phyloP scores from a whole-genome alignment of 2,329 filamentous ascomycete species.

The Phyllosticta ampelicida region DNA sequence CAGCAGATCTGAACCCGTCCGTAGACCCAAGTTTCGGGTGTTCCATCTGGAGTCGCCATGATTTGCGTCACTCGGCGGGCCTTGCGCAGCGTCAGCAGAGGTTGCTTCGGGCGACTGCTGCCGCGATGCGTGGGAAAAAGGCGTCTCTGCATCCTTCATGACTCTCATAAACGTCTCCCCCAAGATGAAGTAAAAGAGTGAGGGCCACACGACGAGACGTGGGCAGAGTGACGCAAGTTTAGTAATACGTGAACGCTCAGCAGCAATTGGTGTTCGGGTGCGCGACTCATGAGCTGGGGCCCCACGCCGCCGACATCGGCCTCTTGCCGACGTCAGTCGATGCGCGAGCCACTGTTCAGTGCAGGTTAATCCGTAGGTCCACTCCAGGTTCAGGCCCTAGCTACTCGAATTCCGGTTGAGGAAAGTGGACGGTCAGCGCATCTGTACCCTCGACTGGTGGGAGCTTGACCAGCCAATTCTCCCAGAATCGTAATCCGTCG shows the following conservation, averaged over 20 bases:
- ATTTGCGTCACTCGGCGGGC: not conserved
- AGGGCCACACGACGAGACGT: not conserved
- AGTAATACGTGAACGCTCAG: not conserved
- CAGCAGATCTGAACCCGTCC: conserved; percentile 56
- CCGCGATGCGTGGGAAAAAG: not conserved
- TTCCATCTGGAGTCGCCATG: conserved; percentile 47
- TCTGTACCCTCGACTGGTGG: conserved; percentile 1
- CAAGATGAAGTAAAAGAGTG: not conserved
- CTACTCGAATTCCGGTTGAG: not conserved
- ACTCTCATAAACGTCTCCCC: not conserved
- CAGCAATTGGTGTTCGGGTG: not conserved
- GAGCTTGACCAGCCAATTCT: conserved; percentile 46
- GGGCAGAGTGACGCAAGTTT: not conserved
- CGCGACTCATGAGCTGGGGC: not conserved
- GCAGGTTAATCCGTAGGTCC: not conserved
- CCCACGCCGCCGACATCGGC: conserved; percentile 9
- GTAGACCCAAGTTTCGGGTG: conserved; percentile 56
- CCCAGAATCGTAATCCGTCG: conserved; percentile 88
- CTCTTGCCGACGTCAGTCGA: not conserved
- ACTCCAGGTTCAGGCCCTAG: not conserved
- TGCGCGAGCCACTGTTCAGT: not conserved
- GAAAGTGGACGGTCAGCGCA: not conserved
- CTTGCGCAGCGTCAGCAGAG: not conserved
- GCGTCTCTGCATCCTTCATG: not conserved
- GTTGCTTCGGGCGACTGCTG: not conserved